These are phyloP conservation scores for Pythium grandisporangium DNA, from an alignment of 352 stramenopile species.

Conservation along the genomic window DNA sequence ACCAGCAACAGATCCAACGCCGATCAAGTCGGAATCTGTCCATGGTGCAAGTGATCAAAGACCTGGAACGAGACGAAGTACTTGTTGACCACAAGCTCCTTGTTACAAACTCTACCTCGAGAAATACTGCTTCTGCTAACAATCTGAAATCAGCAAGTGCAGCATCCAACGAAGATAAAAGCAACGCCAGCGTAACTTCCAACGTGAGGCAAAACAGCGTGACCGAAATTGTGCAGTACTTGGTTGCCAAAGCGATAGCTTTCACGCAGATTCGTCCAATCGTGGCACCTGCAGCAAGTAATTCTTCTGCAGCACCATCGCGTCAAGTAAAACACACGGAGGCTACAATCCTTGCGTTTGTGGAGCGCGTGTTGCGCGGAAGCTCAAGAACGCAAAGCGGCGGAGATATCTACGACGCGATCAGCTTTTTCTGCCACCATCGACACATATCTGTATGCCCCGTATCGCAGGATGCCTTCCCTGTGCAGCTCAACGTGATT, in stretches of 20 bases:
- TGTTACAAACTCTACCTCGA: constrained; percentile 7
- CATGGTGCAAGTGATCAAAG: constrained; percentile 74
- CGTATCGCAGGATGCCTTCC: constrained; percentile 49
- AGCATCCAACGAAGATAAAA: not conserved
- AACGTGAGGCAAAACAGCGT: constrained; percentile 27
- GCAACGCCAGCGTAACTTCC: no score
- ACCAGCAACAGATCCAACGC: constrained; percentile 31
- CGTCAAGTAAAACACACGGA: constrained; percentile 20
- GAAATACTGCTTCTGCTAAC: no score
- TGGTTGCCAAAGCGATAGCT: constrained; percentile 34
- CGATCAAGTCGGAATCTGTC: constrained; percentile 50
- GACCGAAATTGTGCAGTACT: constrained; percentile 48
- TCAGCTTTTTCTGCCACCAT: constrained; percentile 64
- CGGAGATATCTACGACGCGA: constrained; percentile 75
- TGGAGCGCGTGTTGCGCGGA: constrained; percentile 57
- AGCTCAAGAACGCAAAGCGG: constrained; percentile 67
- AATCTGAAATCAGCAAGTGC: no score
- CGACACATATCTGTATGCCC: constrained; percentile 51
- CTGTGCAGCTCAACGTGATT: constrained; percentile 42
- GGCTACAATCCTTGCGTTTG: constrained; percentile 48
- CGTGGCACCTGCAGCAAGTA: constrained; percentile 4
- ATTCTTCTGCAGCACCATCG: constrained; percentile 7
- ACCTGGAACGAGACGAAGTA: constrained; percentile 60
- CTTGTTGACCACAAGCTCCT: constrained; percentile 48
- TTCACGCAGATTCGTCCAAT: constrained; percentile 24